Evolutionary conservation across 2,329 filamentous ascomycete genomes (phyloP), one percentile per base, ranked within the genome.

Genomic region (Sphaerostilbella broomeana): DNA sequence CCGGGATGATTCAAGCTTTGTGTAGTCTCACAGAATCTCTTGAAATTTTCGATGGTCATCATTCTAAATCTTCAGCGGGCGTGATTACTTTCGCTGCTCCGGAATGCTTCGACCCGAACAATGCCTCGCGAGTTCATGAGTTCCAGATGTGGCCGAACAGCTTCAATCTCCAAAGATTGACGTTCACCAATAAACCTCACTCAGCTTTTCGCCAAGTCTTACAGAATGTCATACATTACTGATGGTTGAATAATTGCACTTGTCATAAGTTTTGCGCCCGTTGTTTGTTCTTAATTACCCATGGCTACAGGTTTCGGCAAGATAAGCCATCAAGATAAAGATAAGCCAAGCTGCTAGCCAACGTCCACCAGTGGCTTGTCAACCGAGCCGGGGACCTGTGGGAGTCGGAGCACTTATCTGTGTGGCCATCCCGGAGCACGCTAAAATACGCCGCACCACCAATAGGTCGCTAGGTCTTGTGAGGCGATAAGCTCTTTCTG

Each of bases 401-500:
- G 40, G 40, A 42, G 35, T 16, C 25, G 29, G 19, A 38, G 26
- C 24, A 38, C 40, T 42, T 42, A 42, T 42, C 40, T 37, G 19
- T 37, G 27, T 42, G 40, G 40, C 40, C 38, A 17, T 21, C 19
- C 40, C 35, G 28, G 33, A 18, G 15, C 40, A 42, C n/a, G n/a
- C 35, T 34, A 25, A 30, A 5, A 20, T n/a, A n/a, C n/a, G 26
- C 12, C 16, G 35, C 34, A 29, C 24, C 29, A 18, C 40, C 30
- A 38, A 30, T 26, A 24, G 22, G 35, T 42, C 19, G 19, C 35
- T 25, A n/a, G 11, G 38, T 42, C 26, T 20, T 25, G 18, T 22
- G 25, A 32, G 35, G 40, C 35, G 40, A 38, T 42, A 42, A 42
- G 40, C 40, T 42, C 29, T 24, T 30, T 10, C n/a, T n/a, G n/a